Evolutionary conservation across 2,329 filamentous ascomycete genomes (phyloP).

Genomic region (Aspergillus hortae): DNA sequence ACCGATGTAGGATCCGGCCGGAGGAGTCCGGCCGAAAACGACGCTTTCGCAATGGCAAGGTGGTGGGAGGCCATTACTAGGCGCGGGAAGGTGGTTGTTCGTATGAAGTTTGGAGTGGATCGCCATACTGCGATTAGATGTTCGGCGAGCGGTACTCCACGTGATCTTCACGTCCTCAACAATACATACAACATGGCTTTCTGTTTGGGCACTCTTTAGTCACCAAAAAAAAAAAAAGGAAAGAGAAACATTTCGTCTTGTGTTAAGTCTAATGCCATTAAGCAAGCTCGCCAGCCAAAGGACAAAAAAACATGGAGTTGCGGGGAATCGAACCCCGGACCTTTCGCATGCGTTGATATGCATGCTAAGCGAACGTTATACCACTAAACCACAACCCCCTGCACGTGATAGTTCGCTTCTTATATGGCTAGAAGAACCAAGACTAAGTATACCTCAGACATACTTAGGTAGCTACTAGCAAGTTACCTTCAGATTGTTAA

Average conservation of each 20-base stretch:
- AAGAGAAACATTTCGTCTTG: no score
- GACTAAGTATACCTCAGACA: no score
- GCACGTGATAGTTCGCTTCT: background rate
- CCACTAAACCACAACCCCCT: background rate
- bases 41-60: slow-evolving; percentile 72
- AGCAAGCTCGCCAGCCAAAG: background rate
- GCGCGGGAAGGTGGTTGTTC: background rate
- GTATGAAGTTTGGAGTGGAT: background rate
- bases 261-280: no score
- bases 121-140: background rate
- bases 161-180: background rate
- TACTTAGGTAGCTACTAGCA: no score
- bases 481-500: no score
- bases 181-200: background rate
- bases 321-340: slow-evolving; percentile 16
- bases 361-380: background rate
- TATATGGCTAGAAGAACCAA: background rate
- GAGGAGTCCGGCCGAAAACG: slow-evolving; percentile 70
- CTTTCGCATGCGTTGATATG: slow-evolving; percentile 8
- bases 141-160: background rate
- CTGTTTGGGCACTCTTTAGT: no score
- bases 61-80: slow-evolving; percentile 62
- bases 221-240: no score
- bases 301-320: background rate
- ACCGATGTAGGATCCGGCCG: slow-evolving; percentile 70